phyloP scores from a whole-genome alignment of 139 green algal genomes.

The Haematococcus lacustris region DNA sequence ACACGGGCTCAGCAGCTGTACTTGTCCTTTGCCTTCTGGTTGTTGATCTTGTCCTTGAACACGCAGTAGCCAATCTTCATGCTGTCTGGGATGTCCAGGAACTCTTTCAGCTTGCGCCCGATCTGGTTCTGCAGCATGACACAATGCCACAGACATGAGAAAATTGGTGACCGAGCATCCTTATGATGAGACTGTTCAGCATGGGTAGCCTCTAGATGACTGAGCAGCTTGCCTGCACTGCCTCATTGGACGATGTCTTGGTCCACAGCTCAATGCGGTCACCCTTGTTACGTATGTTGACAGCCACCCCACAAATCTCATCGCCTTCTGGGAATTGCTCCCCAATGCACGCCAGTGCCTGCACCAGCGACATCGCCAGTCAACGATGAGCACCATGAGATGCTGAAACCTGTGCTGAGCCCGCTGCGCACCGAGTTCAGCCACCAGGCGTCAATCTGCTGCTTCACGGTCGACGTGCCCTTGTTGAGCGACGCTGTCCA shows the following conservation, averaged over 20 bases:
- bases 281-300: constrained; percentile 74
- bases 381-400: not conserved
- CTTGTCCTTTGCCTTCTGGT: not conserved
- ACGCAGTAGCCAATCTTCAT: constrained; percentile 78
- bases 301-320: constrained; percentile 92
- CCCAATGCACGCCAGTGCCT: constrained; percentile 91
- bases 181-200: not conserved
- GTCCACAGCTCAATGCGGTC: constrained; percentile 94
- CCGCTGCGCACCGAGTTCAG: constrained; percentile 68
- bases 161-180: not conserved
- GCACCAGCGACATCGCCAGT: constrained; percentile 5
- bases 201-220: not conserved
- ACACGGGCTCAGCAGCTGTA: not conserved
- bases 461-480: constrained; percentile 60
- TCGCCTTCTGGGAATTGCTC: constrained; percentile 95
- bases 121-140: constrained; percentile 48
- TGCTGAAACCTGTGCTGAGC: not conserved
- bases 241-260: constrained; percentile 83
- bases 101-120: constrained; percentile 86
- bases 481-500: constrained; percentile 78
- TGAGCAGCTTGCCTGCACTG: constrained; percentile 45
- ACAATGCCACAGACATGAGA: not conserved
- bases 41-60: constrained; percentile 31
- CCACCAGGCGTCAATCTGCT: constrained; percentile 86
- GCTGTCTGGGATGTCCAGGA: constrained; percentile 72